These are phyloP conservation scores for Salix viminalis DNA, from an alignment of 345 rosid species.

Conservation along the genomic window DNA sequence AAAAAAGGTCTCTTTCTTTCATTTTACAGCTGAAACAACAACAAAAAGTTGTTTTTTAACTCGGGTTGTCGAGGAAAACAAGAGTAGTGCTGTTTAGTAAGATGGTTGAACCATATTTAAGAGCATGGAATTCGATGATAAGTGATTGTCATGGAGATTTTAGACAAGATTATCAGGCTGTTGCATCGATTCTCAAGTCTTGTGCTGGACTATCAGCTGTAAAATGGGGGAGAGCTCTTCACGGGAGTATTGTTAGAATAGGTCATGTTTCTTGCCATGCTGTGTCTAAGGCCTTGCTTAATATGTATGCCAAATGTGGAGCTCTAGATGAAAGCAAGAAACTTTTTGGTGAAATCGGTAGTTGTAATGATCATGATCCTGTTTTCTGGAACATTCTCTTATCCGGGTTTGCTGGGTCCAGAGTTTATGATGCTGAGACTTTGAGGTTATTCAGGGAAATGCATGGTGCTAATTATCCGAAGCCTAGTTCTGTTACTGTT, in stretches of 20 bases:
- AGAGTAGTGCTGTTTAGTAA: conserved; percentile 31
- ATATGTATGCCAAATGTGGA: conserved; percentile 72
- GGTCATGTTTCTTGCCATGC: conserved; percentile 50
- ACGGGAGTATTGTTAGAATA: conserved; percentile 36
- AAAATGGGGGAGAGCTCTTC: conserved; percentile 50
- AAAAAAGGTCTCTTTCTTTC: background rate
- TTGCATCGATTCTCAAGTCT: conserved; percentile 56
- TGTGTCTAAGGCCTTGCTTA: conserved; percentile 67
- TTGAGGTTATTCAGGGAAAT: conserved; percentile 49
- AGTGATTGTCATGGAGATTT: conserved; percentile 9
- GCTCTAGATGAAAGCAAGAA: conserved; percentile 47
- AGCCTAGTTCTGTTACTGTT: conserved; percentile 55
- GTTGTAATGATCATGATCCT: conserved; percentile 33
- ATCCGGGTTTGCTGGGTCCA: conserved; percentile 55
- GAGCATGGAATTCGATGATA: conserved; percentile 20
- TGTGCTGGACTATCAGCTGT: conserved; percentile 44
- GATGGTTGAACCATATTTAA: conserved; percentile 35
- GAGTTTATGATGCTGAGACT: conserved; percentile 38
- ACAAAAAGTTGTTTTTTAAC: background rate
- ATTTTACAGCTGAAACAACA: background rate
- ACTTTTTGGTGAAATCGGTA: conserved; percentile 50
- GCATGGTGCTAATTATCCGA: conserved; percentile 36
- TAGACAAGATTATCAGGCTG: conserved; percentile 41
- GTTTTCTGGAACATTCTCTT: conserved; percentile 78
- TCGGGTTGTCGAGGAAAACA: background rate